A percentile compares a stretch with the other conserved stretches of the same genome.
Evolutionary conservation across 192 early-diverging fungal species (phyloP).

Genomic region (Phlyctochytrium bullatum): DNA sequence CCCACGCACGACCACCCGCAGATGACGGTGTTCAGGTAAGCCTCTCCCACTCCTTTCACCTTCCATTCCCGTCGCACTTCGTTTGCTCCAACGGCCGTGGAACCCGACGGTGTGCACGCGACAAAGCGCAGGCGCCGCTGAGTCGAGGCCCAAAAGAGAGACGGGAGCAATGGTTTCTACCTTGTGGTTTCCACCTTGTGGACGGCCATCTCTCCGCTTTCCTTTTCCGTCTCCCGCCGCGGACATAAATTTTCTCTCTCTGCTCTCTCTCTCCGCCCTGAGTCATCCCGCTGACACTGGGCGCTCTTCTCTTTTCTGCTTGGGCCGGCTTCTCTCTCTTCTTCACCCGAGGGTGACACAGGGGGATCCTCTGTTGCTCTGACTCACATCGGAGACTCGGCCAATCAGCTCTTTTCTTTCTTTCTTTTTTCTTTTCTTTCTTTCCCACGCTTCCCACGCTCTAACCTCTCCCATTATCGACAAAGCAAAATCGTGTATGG

Average conservation of each 20-base stretch:
- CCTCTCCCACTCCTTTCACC: not conserved
- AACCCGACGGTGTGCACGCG: not conserved
- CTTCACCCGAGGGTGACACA: no score
- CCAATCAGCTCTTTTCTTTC: not conserved
- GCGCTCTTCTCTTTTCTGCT: no score
- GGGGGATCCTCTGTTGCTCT: no score
- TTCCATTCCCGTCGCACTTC: not conserved
- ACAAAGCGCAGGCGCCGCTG: not conserved
- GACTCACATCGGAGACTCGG: no score
- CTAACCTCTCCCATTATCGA: not conserved
- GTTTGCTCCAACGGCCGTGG: not conserved
- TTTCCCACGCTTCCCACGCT: not conserved
- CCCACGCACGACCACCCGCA: conserved; percentile 45
- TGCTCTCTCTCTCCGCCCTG: no score
- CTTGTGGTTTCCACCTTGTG: no score
- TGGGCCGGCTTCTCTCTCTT: no score
- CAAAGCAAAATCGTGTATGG: conserved; percentile 32
- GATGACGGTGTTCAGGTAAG: conserved; percentile 45
- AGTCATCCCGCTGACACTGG: no score
- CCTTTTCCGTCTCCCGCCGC: no score
- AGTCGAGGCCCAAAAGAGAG: not conserved
- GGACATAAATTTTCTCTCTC: no score
- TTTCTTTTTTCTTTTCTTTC: not conserved
- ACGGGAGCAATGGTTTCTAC: no score
- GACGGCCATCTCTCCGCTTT: no score